Evolutionary conservation across 148 eudicot genomes (phyloP), one percentile per base, ranked within the genome.

Genomic region (Persicaria maculosa): DNA sequence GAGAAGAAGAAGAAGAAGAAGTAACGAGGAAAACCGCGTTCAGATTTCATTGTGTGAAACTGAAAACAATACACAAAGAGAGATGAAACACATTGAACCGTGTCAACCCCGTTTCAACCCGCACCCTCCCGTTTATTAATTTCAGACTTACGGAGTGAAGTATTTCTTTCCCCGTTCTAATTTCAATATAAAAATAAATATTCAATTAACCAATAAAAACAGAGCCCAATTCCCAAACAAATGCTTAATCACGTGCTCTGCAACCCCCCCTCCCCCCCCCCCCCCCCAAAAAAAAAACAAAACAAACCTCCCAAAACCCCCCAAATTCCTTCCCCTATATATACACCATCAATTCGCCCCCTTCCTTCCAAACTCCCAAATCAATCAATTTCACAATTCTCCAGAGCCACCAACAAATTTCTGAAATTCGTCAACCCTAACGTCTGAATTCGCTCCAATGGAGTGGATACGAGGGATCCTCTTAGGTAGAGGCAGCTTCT

Each of bases 401-500:
- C 19, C 72, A n/a, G 14, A 22, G 67, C 22, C 25, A 57, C 19
- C 25, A 50, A 50, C 3, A 57, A 57, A 58, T 5, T 19, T 47
- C 48, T 57, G 20, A 57, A 47, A 44, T 6, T 8, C 74, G 50
- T 16, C n/a, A 17, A 71, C 25, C 25, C 19, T 8, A 25, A 48
- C 0, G 53, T 52, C 31, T 9, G 25, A 22, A 4, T n/a, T 17
- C 44, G 25, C 67, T 48, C 20, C 31, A 59, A 84, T 78, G 85
- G 84, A 86, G 78, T 89, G 91, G 91, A 81, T 85, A 70, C 84
- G 93, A 3, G 90, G 90, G 8, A 74, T 75, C 12, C 64, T 44
- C 7, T n/a, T 89, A 16, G 93, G 93, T 1, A 83, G 71, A 47
- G 93, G 93, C 47, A 89, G 88, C 75, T 89, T 87, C 53, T 88